phyloP scores from a whole-genome alignment of 2,329 filamentous ascomycete genomes.

The Diaporthe caulivora region DNA sequence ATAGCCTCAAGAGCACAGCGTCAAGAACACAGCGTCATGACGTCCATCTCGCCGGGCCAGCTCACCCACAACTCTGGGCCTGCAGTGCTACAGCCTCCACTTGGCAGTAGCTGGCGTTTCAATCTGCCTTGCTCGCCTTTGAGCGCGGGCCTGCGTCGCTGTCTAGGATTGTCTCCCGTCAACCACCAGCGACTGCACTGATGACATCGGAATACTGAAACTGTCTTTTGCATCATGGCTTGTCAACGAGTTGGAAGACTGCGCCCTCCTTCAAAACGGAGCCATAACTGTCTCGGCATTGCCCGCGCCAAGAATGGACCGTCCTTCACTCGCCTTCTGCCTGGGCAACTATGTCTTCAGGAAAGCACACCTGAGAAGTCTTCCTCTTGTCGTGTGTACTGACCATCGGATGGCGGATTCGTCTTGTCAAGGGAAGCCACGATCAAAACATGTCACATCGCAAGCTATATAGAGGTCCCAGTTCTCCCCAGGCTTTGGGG shows the following conservation, averaged over 20 bases:
- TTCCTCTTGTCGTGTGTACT: background rate
- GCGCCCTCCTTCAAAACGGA: background rate
- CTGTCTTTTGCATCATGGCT: background rate
- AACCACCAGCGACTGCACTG: background rate
- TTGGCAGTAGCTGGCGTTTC: background rate
- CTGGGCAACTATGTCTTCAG: slow-evolving; percentile 11
- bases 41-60: too few relatives aligned
- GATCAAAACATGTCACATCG: slow-evolving; percentile 12
- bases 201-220: background rate
- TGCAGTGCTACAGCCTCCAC: background rate
- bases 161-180: background rate
- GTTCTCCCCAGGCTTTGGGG: background rate
- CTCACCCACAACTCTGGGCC: too few relatives aligned
- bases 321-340: background rate
- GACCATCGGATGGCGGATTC: background rate
- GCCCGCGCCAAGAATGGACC: background rate
- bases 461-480: slow-evolving; percentile 2
- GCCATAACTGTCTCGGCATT: slow-evolving; percentile 19
- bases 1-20: too few relatives aligned
- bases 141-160: background rate
- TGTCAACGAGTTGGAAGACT: too few relatives aligned
- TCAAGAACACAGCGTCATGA: too few relatives aligned
- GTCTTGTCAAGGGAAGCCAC: background rate
- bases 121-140: background rate
- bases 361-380: slow-evolving; percentile 13